Base-by-base conservation (phyloP, 176 grass and related monocot species). In the Thalia dealbata region DNA sequence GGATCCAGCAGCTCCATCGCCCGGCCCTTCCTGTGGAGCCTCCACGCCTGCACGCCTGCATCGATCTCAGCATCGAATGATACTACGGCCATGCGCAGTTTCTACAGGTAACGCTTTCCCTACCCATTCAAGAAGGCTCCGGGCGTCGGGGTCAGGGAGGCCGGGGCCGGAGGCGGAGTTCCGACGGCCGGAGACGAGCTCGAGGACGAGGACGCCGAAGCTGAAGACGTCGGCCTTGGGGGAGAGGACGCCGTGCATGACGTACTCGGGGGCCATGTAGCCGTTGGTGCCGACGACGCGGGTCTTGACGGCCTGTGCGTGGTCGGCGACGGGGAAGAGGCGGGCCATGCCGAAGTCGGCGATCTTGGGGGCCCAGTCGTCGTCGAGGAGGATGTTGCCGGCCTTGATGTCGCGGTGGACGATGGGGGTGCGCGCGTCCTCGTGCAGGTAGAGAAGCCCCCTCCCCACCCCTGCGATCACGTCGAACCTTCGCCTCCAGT, bases 321-420 rank as follows among this genome's bases (percentile, higher is more conserved):
- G 84, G 5, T 81, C 82, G 82, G 89, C 89, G 82, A 87, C 89
- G 7, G 93, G 93, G 80, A 76, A 96, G 75, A 96, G 86, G 3
- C 93, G 81, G 29, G 89, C 84, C 86, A 96, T 90, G 69, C 93
- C 93, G 67, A 92, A 96, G 79, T 96, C 93, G 27, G 93, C 93
- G 80, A 96, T 96, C 83, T 96, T 96, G 65, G 93, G 78, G 3
- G 74, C 78, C 89, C 89, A 96, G 7, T 84, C 82, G 10, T 86
- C 76, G 78, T 99, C 85, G 8, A 99, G 71, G 28, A 99, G 85
- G 74, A 99, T 92, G 83, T 99, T 99, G 87, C 90, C 88, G 2
- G 90, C 87, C 85, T 99, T 99, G 84, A 99, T 88, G 77, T 99
- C 95, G 11, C 95, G 85, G 85, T 99, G 95, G 85, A 99, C 88